Percentiles rank a stretch among this genome's conserved stretches.
Evolutionary conservation across 306 rosid species (phyloP).

Genomic region (Astragalus membranaceus): DNA sequence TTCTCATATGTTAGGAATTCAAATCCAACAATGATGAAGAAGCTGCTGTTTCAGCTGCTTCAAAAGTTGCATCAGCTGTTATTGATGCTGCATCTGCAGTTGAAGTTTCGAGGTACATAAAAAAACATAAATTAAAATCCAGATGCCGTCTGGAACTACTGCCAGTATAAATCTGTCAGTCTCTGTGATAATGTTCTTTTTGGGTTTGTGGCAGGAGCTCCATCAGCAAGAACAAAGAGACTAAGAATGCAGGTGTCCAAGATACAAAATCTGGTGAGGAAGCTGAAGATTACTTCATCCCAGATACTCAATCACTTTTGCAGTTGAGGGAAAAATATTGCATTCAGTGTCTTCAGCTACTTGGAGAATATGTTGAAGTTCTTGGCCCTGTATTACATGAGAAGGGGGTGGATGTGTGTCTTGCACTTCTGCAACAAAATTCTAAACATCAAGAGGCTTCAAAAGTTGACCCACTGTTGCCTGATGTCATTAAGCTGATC

Average conservation of each 20-base stretch:
- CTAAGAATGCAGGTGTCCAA: conserved; percentile 26
- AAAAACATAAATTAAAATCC: not conserved
- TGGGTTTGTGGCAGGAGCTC: conserved; percentile 54
- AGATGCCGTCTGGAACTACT: not conserved
- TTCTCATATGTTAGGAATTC: conserved; percentile 46
- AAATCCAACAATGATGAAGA: conserved; percentile 56
- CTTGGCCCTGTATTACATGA: conserved; percentile 92
- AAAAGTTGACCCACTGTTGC: conserved; percentile 55
- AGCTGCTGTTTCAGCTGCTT: conserved; percentile 81
- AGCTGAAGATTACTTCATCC: conserved; percentile 72
- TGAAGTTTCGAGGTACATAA: conserved; percentile 71
- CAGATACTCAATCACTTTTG: conserved; percentile 58
- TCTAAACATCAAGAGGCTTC: conserved; percentile 56
- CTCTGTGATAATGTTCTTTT: not conserved
- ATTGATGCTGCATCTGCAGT: conserved; percentile 78
- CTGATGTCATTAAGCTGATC: conserved; percentile 88
- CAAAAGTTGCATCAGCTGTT: conserved; percentile 76
- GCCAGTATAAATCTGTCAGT: not conserved
- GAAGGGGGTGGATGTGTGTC: conserved; percentile 89
- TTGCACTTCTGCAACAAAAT: conserved; percentile 65
- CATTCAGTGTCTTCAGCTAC: conserved; percentile 83
- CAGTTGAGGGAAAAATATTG: conserved; percentile 79
- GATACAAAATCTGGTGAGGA: conserved; percentile 47
- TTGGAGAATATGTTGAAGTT: conserved; percentile 91
- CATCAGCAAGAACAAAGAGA: conserved; percentile 24